Evolutionary conservation across 139 green algal genomes (phyloP).

Genomic region (Chlamydomonas schloesseri): DNA sequence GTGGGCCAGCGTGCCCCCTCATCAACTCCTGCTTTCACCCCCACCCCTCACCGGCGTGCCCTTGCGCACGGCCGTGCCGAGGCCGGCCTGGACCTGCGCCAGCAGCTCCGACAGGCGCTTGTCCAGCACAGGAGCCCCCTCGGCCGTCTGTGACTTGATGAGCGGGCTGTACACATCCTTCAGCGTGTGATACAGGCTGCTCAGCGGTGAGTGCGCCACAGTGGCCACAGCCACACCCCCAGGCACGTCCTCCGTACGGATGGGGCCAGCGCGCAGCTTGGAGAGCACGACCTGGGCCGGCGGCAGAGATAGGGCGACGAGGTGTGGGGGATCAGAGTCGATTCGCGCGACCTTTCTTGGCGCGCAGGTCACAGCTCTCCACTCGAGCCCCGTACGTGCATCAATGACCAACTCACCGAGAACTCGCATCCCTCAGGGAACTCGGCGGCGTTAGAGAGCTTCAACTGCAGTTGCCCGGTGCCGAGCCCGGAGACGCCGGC

Average conservation of each 20-base stretch:
- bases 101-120: conserved; percentile 67
- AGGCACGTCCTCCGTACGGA: conserved; percentile 60
- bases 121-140: conserved; percentile 38
- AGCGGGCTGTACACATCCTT: conserved; percentile 70
- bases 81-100: conserved; percentile 68
- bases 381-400: no score
- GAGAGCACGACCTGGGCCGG: conserved; percentile 60
- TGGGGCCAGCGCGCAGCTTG: conserved; percentile 62
- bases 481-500: conserved; percentile 65
- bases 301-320: no score
- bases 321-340: no score
- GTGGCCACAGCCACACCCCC: conserved; percentile 64
- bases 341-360: no score
- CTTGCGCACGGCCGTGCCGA: conserved; percentile 61
- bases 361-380: no score
- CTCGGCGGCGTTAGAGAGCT: conserved; percentile 57
- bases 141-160: conserved; percentile 34
- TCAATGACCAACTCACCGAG: no score
- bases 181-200: conserved; percentile 70
- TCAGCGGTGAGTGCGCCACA: conserved; percentile 61
- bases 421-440: conserved; percentile 67
- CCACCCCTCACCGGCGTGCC: conserved; percentile 45
- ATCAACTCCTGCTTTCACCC: no score
- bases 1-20: no score
- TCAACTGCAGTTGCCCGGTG: conserved; percentile 63